These are phyloP conservation scores for Cryomyces minteri DNA, from an alignment of 495 filamentous ascomycete species.

Conservation along the genomic window DNA sequence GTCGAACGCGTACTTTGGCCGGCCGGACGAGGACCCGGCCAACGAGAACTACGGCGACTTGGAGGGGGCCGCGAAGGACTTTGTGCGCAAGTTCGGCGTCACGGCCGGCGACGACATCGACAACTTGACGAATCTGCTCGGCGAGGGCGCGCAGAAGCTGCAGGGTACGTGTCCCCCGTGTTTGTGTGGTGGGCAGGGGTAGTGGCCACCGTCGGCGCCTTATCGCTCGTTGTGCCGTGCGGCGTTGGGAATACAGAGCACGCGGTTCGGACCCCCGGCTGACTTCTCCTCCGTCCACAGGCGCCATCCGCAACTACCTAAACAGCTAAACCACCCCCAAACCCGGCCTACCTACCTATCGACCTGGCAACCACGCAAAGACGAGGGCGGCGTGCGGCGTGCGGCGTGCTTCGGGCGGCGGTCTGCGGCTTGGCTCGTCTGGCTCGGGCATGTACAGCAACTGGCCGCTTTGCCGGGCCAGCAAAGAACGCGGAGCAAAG, in stretches of 20 bases:
- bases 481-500: no score
- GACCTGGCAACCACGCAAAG: no score
- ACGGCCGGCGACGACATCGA: conserved; percentile 92
- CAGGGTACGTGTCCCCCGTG: conserved; percentile 38
- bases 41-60: conserved; percentile 67
- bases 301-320: conserved; percentile 70
- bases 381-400: no score
- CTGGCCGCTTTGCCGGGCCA: no score
- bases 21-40: conserved; percentile 55
- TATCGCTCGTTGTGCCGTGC: neutral
- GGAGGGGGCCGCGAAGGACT: conserved; percentile 83
- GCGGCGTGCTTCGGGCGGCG: no score
- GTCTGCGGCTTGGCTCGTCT: no score
- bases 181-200: neutral
- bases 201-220: no score
- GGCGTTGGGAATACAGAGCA: neutral
- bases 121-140: conserved; percentile 60
- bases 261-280: neutral
- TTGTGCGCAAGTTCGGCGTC: conserved; percentile 82
- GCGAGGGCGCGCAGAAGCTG: conserved; percentile 66
- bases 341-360: neutral
- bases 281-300: conserved; percentile 10
- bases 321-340: conserved; percentile 30
- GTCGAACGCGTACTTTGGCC: conserved; percentile 91
- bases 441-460: no score